Evolutionary conservation across 129 eudicot genomes (phyloP).

Genomic region (Calendula officinalis): DNA sequence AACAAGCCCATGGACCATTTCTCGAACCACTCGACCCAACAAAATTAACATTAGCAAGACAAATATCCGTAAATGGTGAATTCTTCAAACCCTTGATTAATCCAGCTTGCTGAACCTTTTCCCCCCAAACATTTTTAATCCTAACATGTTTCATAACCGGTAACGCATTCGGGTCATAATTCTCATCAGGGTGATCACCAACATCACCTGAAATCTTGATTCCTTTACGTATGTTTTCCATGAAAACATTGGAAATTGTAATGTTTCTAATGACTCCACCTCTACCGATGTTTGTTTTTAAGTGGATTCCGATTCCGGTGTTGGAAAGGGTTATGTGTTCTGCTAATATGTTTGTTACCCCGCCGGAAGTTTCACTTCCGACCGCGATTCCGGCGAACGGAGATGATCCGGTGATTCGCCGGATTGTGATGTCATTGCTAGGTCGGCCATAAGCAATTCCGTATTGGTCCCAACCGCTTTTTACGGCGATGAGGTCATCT

Average conservation of each 20-base stretch:
- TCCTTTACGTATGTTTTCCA: constrained; percentile 70
- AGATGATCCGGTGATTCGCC: constrained; percentile 79
- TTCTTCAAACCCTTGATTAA: constrained; percentile 61
- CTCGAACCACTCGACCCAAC: constrained; percentile 36
- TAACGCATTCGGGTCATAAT: constrained; percentile 55
- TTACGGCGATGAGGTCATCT: neutral
- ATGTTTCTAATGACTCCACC: constrained; percentile 82
- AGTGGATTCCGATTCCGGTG: constrained; percentile 79
- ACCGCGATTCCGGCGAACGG: constrained; percentile 92
- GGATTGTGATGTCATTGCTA: neutral
- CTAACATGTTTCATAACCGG: constrained; percentile 54
- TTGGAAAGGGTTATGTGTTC: constrained; percentile 85
- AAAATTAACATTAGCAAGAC: constrained; percentile 61
- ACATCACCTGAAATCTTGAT: constrained; percentile 78
- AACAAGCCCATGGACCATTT: constrained; percentile 63
- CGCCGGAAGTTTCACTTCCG: constrained; percentile 97
- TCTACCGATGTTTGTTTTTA: constrained; percentile 84
- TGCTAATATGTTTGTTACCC: constrained; percentile 54
- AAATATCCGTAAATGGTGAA: constrained; percentile 67
- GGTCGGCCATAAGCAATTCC: neutral
- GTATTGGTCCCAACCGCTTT: neutral
- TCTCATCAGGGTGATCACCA: constrained; percentile 84
- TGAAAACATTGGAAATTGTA: constrained; percentile 67
- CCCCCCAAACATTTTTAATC: constrained; percentile 58
- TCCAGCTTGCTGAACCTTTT: constrained; percentile 68